phyloP scores from a whole-genome alignment of 2,329 filamentous ascomycete species.

The Sphaceloma murrayae region DNA sequence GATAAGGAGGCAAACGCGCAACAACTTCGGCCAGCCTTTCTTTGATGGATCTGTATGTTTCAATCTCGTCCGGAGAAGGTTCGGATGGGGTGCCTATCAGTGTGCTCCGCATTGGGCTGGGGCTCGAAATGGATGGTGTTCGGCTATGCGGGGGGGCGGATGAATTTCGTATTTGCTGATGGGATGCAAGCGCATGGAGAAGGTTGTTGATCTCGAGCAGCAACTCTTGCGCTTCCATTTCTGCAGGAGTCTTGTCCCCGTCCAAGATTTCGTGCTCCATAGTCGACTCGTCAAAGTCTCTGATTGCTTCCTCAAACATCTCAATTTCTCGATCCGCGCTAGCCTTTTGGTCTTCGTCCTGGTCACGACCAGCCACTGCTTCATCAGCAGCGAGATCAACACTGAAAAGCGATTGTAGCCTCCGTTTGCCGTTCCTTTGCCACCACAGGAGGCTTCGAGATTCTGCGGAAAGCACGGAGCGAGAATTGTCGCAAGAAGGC shows the following conservation, averaged over 20 bases:
- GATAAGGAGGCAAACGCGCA: slow-evolving; percentile 68
- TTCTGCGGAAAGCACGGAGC: slow-evolving; percentile 58
- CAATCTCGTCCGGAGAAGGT: slow-evolving; percentile 51
- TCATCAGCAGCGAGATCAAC: neutral
- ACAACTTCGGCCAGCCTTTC: slow-evolving; percentile 66
- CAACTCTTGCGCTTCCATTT: slow-evolving; percentile 36
- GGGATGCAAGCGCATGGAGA: slow-evolving; percentile 65
- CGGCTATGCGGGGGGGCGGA: slow-evolving; percentile 43
- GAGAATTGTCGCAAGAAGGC: slow-evolving; percentile 63
- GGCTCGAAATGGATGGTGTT: slow-evolving; percentile 35
- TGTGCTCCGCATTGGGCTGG: slow-evolving; percentile 53
- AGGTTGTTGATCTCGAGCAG: slow-evolving; percentile 65
- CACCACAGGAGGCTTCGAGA: slow-evolving; percentile 65
- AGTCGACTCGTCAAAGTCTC: slow-evolving; percentile 21
- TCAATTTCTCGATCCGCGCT: slow-evolving; percentile 14
- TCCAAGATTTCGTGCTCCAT: slow-evolving; percentile 20
- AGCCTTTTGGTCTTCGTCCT: slow-evolving; percentile 18
- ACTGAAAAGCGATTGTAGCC: slow-evolving; percentile 1
- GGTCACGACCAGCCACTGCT: slow-evolving; percentile 27
- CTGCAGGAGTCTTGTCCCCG: slow-evolving; percentile 25
- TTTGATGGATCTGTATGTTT: slow-evolving; percentile 62
- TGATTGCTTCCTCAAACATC: slow-evolving; percentile 24
- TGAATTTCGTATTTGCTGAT: slow-evolving; percentile 69
- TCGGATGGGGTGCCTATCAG: slow-evolving; percentile 51
- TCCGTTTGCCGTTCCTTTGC: slow-evolving; percentile 51